Evolutionary conservation across 83 land plant genomes (phyloP).

Genomic region (Larix sibirica): DNA sequence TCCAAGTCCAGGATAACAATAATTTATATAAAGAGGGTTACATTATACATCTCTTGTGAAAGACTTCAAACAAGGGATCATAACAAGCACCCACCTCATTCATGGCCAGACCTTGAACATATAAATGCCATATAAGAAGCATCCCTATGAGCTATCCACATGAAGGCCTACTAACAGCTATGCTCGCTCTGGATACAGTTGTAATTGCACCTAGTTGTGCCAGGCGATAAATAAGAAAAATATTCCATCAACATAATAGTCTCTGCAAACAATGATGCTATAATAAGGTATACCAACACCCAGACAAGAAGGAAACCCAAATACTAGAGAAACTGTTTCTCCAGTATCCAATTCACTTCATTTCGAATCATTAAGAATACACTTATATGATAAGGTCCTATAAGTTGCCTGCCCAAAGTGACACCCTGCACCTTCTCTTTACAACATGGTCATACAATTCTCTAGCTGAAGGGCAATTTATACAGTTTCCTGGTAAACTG

Average conservation of each 20-base stretch:
- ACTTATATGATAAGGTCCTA: not conserved
- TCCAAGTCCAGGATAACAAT: no score
- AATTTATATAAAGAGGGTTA: no score
- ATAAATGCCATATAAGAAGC: no score
- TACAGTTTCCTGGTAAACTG: slow-evolving; percentile 6
- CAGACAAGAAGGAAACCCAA: not conserved
- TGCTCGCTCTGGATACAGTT: no score
- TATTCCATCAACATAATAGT: not conserved
- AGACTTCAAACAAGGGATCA: no score
- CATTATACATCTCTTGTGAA: no score
- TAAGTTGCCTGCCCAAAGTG: slow-evolving; percentile 4
- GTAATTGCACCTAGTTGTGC: not conserved
- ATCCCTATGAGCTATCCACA: no score
- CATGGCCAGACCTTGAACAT: no score
- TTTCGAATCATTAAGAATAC: slow-evolving; percentile 2
- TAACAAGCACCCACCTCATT: no score
- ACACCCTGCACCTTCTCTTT: slow-evolving; percentile 8
- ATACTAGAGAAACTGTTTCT: not conserved
- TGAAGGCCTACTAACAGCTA: no score
- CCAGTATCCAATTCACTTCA: not conserved
- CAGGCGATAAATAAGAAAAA: not conserved
- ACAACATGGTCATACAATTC: not conserved
- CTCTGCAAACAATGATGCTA: not conserved
- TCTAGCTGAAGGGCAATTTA: slow-evolving; percentile 1
- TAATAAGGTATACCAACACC: not conserved